Evolutionary conservation across 2,329 filamentous ascomycete species (phyloP).

Genomic region (Neofusicoccum cordaticola): DNA sequence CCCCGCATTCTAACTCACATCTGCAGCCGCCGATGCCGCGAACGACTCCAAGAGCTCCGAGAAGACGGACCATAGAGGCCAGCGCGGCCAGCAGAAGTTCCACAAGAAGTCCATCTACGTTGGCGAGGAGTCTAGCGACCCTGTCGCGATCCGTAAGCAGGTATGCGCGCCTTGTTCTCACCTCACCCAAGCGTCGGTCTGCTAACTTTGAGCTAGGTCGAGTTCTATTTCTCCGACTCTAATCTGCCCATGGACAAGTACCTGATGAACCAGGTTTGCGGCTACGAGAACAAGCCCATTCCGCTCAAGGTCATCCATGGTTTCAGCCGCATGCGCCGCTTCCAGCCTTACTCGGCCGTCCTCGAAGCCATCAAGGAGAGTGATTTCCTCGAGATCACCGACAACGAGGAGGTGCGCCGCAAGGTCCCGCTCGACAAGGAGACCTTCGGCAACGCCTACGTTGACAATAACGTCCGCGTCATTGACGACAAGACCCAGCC

Average conservation of each 20-base stretch:
- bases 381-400: conserved; percentile 67
- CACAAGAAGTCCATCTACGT: conserved; percentile 28
- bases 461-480: conserved; percentile 55
- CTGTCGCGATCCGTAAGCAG: conserved; percentile 78
- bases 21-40: neutral
- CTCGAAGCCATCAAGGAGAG: conserved; percentile 80
- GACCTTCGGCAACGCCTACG: conserved; percentile 43
- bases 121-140: conserved; percentile 72
- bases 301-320: conserved; percentile 72
- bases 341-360: conserved; percentile 82
- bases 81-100: conserved; percentile 2
- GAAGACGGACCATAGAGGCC: conserved; percentile 19
- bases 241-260: conserved; percentile 89
- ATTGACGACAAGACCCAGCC: conserved; percentile 66
- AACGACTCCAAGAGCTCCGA: conserved; percentile 1
- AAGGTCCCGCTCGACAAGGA: conserved; percentile 58
- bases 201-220: conserved; percentile 59
- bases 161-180: conserved; percentile 41
- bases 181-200: neutral
- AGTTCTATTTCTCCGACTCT: conserved; percentile 93
- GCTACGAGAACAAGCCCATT: conserved; percentile 77
- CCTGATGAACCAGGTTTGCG: conserved; percentile 74
- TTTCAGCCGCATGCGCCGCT: conserved; percentile 95
- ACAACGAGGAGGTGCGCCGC: conserved; percentile 61
- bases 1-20: neutral